Evolutionary conservation across 257 asterid species (phyloP).

Genomic region (Ehretia macrophylla): DNA sequence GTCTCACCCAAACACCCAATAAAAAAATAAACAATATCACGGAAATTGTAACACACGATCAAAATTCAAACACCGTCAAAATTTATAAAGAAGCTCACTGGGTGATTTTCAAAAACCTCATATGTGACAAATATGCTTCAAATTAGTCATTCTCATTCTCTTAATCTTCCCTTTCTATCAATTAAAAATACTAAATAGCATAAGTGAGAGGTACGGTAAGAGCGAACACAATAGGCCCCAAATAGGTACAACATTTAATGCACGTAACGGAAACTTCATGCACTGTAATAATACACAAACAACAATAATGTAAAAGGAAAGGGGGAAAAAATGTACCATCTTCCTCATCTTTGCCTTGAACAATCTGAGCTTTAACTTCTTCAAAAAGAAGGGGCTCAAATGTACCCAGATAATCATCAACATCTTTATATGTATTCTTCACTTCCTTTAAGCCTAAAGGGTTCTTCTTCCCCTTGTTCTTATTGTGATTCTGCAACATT

Average conservation of each 20-base stretch:
- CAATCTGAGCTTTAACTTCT: constrained; percentile 88
- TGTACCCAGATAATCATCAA: constrained; percentile 64
- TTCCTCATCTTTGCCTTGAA: constrained; percentile 55
- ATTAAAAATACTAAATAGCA: no score
- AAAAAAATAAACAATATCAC: no score
- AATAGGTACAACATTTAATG: background rate
- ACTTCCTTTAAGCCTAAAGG: constrained; percentile 51
- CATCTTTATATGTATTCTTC: constrained; percentile 63
- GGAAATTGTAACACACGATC: no score
- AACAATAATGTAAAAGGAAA: background rate
- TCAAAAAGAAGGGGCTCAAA: constrained; percentile 93
- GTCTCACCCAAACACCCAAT: no score
- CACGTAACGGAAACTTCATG: background rate
- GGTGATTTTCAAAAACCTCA: no score
- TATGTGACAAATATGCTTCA: no score
- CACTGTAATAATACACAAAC: background rate
- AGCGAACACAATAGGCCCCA: no score
- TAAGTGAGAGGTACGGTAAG: no score
- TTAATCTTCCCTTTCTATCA: no score
- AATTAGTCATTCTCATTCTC: no score
- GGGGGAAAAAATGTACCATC: constrained; percentile 36
- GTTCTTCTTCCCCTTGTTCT: constrained; percentile 26
- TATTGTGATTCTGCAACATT: constrained; percentile 32
- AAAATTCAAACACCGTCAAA: no score
- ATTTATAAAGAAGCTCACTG: no score